These are phyloP conservation scores for Stygiomarasmius scandens DNA, from an alignment of 1,284 basidiomycete genomes.

Conservation along the genomic window DNA sequence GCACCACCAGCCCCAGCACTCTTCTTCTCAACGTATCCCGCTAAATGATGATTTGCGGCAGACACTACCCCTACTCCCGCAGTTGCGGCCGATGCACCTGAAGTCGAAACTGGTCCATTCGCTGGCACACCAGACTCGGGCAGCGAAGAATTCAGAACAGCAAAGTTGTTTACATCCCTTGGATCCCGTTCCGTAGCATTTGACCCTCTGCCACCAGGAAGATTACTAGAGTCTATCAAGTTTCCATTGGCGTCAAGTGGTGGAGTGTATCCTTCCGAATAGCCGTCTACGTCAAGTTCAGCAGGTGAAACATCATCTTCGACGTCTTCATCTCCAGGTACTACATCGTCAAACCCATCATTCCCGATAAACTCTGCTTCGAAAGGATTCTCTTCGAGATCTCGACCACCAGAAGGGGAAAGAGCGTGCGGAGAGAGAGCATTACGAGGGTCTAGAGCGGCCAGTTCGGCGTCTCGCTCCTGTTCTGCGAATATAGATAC, in stretches of 20 bases:
- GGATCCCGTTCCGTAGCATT: constrained; percentile 48
- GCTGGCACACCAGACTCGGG: constrained; percentile 72
- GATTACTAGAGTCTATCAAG: too few species aligned
- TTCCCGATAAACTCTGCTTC: constrained; percentile 74
- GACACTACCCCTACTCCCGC: too few species aligned
- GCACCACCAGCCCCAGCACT: constrained; percentile 21
- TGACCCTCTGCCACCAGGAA: too few species aligned
- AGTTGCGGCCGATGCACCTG: constrained; percentile 17
- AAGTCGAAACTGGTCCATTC: constrained; percentile 57
- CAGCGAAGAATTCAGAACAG: constrained; percentile 83
- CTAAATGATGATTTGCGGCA: too few species aligned
- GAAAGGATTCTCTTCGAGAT: constrained; percentile 73
- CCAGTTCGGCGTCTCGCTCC: constrained; percentile 78
- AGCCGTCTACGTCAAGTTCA: too few species aligned
- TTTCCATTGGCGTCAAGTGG: too few species aligned
- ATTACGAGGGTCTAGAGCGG: constrained; percentile 79
- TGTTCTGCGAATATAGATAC: constrained; percentile 78
- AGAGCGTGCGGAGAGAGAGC: constrained; percentile 60
- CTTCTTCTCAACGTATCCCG: too few species aligned
- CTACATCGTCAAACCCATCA: constrained; percentile 51
- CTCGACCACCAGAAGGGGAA: constrained; percentile 49
- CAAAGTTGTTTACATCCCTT: constrained; percentile 67
- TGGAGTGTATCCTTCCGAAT: constrained; percentile 42
- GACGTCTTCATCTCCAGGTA: too few species aligned
- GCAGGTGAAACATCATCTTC: too few species aligned